Percentiles rank a stretch among this genome's conserved stretches.
These are phyloP conservation scores for Pseudogymnoascus sp. DNA, from an alignment of 2,329 filamentous ascomycete genomes.

Conservation along the genomic window DNA sequence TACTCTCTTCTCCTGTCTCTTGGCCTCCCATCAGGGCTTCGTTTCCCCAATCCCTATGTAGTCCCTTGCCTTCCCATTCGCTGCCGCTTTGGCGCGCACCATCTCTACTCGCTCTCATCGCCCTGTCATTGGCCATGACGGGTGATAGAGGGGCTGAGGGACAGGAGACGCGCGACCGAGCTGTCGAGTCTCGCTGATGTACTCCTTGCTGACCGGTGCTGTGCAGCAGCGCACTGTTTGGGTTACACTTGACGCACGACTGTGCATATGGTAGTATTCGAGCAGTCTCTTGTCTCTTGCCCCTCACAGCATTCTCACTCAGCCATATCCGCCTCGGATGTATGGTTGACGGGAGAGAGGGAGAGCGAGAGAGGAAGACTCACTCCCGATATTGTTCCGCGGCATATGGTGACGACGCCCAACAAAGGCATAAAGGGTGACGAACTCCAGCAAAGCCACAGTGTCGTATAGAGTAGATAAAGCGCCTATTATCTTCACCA, in stretches of 20 bases:
- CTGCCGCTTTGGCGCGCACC: background rate
- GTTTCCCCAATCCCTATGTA: background rate
- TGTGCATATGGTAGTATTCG: conserved; percentile 2
- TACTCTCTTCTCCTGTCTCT: background rate
- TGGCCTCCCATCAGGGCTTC: background rate
- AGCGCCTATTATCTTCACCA: background rate
- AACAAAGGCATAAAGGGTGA: background rate
- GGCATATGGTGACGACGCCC: background rate
- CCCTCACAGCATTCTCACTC: background rate
- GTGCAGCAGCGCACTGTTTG: background rate
- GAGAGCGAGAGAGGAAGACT: background rate
- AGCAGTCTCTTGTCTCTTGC: background rate
- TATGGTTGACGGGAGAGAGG: background rate
- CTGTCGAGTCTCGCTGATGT: background rate
- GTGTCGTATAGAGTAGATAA: background rate
- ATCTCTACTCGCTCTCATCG: background rate
- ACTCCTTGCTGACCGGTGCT: background rate
- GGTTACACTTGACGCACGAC: background rate
- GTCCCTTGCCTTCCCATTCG: background rate
- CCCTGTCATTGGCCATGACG: background rate
- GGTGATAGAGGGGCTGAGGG: background rate
- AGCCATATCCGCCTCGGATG: background rate
- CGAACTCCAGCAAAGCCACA: background rate
- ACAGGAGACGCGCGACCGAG: background rate
- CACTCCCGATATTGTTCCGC: background rate